Conservation (phyloP, 2,329 filamentous ascomycete species). For the Fusarium foetens region DNA sequence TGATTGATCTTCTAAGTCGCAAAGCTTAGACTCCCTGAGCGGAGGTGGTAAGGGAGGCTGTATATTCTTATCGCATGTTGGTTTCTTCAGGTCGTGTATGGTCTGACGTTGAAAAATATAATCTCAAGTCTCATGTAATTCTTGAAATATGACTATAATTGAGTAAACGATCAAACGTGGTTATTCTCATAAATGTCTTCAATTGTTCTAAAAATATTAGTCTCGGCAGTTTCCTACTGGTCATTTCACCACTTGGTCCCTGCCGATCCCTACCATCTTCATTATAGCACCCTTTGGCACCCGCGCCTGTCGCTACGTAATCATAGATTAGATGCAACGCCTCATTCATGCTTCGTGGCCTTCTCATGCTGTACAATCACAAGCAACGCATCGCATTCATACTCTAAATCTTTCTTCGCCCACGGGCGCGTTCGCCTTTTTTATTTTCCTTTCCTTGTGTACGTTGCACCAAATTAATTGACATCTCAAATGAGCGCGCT, state of each 20-base stretch:
- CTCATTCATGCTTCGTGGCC: conserved; percentile 39
- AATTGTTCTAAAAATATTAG: conserved; percentile 5
- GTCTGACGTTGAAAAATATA: not conserved
- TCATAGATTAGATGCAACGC: conserved; percentile 16
- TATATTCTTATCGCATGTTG: not conserved
- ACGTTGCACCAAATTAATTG: not conserved
- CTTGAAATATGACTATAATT: not conserved
- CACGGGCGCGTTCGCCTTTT: conserved; percentile 6
- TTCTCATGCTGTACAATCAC: not conserved
- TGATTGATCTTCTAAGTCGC: not conserved
- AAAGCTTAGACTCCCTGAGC: not conserved
- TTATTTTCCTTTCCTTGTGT: not conserved
- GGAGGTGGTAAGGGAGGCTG: not conserved
- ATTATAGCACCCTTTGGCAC: not conserved
- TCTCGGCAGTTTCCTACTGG: conserved; percentile 14
- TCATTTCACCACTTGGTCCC: conserved; percentile 18
- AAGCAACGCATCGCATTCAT: conserved; percentile 1
- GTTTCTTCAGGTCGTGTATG: not conserved
- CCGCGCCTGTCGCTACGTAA: conserved; percentile 25
- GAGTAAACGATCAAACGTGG: not conserved
- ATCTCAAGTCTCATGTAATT: not conserved
- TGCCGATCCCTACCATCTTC: conserved; percentile 26
- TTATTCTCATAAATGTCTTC: not conserved
- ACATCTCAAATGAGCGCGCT: conserved; percentile 4
- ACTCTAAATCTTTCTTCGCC: not conserved